Evolutionary conservation across 2,329 filamentous ascomycete species (phyloP).

Genomic region (Purpureocillium takamizusanense): DNA sequence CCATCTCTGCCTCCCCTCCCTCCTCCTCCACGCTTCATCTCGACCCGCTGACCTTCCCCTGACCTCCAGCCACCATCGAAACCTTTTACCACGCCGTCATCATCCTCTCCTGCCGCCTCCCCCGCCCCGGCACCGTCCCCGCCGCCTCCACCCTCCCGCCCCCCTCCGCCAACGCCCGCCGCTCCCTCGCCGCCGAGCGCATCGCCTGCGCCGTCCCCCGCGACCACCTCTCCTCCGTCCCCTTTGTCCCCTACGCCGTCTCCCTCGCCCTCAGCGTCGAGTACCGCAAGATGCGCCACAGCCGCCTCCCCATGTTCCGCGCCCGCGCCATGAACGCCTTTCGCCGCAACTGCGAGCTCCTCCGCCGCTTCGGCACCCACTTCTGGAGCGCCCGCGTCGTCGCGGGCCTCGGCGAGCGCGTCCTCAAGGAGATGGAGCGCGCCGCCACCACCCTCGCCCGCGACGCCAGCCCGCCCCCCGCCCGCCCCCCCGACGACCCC

Average conservation of each 20-base stretch:
- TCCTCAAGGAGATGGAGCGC: slow-evolving; percentile 47
- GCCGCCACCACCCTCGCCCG: slow-evolving; percentile 36
- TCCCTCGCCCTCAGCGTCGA: slow-evolving; percentile 53
- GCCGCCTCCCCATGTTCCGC: slow-evolving; percentile 48
- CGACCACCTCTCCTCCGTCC: slow-evolving; percentile 43
- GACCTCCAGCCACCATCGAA: slow-evolving; percentile 53
- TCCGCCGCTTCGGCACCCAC: slow-evolving; percentile 44
- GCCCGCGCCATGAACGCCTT: slow-evolving; percentile 46
- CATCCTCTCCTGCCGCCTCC: slow-evolving; percentile 51
- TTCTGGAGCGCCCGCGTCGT: slow-evolving; percentile 50
- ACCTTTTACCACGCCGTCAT: slow-evolving; percentile 56
- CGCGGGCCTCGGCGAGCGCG: slow-evolving; percentile 43
- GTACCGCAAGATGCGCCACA: slow-evolving; percentile 56
- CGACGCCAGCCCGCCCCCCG: slow-evolving; percentile 13
- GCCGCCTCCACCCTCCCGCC: slow-evolving; percentile 34
- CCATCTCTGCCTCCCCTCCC: no score
- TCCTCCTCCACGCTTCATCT: no score
- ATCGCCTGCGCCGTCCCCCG: slow-evolving; percentile 45
- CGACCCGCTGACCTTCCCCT: no score
- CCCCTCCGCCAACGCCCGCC: slow-evolving; percentile 43
- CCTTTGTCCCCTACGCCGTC: slow-evolving; percentile 53
- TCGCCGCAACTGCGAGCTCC: slow-evolving; percentile 41
- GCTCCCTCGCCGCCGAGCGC: slow-evolving; percentile 48
- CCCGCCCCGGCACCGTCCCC: slow-evolving; percentile 27
- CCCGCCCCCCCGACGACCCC: slow-evolving; percentile 25